Evolutionary conservation across 1,284 basidiomycete species (phyloP).

Genomic region (Ceratobasidium sp.): DNA sequence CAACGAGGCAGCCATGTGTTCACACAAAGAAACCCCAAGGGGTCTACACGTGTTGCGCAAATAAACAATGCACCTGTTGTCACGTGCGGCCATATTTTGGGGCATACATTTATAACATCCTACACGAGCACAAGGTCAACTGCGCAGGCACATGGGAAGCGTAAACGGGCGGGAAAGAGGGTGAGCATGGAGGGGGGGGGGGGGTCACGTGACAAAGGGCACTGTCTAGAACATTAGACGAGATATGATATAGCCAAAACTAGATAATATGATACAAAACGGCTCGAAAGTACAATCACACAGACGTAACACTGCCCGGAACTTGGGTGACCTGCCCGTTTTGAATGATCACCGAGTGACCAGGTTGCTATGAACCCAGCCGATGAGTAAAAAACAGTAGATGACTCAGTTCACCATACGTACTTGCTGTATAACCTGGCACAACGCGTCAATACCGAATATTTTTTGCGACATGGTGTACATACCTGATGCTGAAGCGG

Average conservation of each 20-base stretch:
- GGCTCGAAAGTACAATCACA: conserved; percentile 16
- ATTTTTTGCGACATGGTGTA: background rate
- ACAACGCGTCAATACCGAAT: background rate
- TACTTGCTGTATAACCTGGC: conserved; percentile 35
- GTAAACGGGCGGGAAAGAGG: too few relatives aligned
- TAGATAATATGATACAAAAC: conserved; percentile 19
- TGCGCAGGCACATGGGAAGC: too few relatives aligned
- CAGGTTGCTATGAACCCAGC: conserved; percentile 58
- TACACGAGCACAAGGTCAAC: too few relatives aligned
- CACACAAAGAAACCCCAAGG: conserved; percentile 31
- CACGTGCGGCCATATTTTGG: background rate
- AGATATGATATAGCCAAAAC: background rate
- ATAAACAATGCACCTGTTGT: conserved; percentile 18
- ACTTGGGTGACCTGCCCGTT: conserved; percentile 69
- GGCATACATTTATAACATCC: background rate
- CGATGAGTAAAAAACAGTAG: background rate
- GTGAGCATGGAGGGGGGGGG: too few relatives aligned
- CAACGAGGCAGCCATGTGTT: conserved; percentile 40
- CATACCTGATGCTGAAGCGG: conserved; percentile 27
- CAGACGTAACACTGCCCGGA: conserved; percentile 56
- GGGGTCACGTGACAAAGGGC: too few relatives aligned
- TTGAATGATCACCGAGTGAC: conserved; percentile 72
- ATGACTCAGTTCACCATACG: background rate
- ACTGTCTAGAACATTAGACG: background rate
- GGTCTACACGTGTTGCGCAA: conserved; percentile 13